Conservation (phyloP, 768 basidiomycete species). For the Ramaria sp. region DNA sequence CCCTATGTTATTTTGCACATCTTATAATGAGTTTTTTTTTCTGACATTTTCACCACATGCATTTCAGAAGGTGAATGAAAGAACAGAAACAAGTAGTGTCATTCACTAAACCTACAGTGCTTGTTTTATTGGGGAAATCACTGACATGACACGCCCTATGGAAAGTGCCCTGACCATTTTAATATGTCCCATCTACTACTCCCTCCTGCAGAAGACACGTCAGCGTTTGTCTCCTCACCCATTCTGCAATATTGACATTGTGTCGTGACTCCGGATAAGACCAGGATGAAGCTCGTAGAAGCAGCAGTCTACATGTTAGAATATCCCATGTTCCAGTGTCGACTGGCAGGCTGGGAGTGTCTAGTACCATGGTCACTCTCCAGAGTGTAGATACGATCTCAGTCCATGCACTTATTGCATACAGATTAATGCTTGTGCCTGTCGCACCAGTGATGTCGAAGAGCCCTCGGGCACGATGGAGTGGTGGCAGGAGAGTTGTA, state of each 20-base stretch:
- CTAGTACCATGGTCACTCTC: slow-evolving; percentile 35
- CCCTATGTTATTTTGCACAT: too few relatives aligned
- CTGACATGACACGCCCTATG: too few relatives aligned
- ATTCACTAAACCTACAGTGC: too few relatives aligned
- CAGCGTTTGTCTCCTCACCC: slow-evolving; percentile 37
- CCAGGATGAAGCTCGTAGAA: slow-evolving; percentile 35
- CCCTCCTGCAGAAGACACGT: slow-evolving; percentile 10
- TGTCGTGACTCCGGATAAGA: slow-evolving; percentile 24
- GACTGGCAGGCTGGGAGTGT: slow-evolving; percentile 2
- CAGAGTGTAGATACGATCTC: slow-evolving; percentile 43
- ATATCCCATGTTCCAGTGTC: slow-evolving; percentile 33
- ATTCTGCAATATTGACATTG: slow-evolving; percentile 32
- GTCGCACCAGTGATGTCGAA: slow-evolving; percentile 21
- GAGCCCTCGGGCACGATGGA: slow-evolving; percentile 25
- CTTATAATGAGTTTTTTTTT: too few relatives aligned
- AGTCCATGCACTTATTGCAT: slow-evolving; percentile 31
- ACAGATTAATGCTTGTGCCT: slow-evolving; percentile 18
- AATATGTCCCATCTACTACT: too few relatives aligned
- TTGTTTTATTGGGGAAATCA: too few relatives aligned
- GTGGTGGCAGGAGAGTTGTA: slow-evolving; percentile 14
- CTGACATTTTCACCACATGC: too few relatives aligned
- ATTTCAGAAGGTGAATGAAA: too few relatives aligned
- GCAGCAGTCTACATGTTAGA: slow-evolving; percentile 41
- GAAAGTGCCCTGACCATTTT: too few relatives aligned
- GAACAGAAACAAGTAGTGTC: too few relatives aligned